These are phyloP conservation scores for Xeromyces bisporus DNA, from an alignment of 495 filamentous ascomycete genomes.

Conservation along the genomic window DNA sequence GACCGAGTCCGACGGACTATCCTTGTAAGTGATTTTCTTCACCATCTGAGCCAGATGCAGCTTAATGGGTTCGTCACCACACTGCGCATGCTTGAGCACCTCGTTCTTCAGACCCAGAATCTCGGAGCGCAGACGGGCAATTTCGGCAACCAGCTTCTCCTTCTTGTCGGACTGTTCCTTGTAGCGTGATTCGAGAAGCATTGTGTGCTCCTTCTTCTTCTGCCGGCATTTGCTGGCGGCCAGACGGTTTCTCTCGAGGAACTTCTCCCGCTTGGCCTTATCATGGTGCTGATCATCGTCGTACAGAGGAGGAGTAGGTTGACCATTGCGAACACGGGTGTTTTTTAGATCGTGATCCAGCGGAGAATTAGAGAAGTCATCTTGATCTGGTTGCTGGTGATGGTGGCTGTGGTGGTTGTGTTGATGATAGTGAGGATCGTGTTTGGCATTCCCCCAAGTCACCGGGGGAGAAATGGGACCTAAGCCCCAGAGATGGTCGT, in stretches of 20 bases:
- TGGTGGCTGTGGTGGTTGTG: too few relatives aligned
- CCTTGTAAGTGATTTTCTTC: constrained; percentile 18
- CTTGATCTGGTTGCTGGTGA: too few relatives aligned
- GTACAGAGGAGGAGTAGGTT: constrained; percentile 25
- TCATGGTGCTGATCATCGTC: constrained; percentile 14
- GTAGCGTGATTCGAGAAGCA: constrained; percentile 33
- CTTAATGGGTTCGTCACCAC: constrained; percentile 36
- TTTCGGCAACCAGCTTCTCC: constrained; percentile 47
- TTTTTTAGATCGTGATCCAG: constrained; percentile 21
- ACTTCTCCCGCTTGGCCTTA: constrained; percentile 25
- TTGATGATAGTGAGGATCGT: too few relatives aligned
- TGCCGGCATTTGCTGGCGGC: constrained; percentile 77
- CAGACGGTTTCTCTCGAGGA: constrained; percentile 66
- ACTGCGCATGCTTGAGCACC: constrained; percentile 42
- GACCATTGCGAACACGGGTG: constrained; percentile 25
- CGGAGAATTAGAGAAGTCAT: constrained; percentile 9
- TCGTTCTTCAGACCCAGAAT: constrained; percentile 37
- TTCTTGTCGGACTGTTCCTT: constrained; percentile 38
- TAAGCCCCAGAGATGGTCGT: constrained; percentile 20
- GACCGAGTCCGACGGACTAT: constrained; percentile 3
- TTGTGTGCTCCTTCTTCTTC: constrained; percentile 67
- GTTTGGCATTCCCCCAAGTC: constrained; percentile 12
- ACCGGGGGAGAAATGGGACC: constrained; percentile 15
- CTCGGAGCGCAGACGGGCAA: constrained; percentile 23
- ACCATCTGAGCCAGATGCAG: constrained; percentile 31